phyloP scores from a whole-genome alignment of 2,329 filamentous ascomycete species.

The Stagonosporopsis chrysanthemi region DNA sequence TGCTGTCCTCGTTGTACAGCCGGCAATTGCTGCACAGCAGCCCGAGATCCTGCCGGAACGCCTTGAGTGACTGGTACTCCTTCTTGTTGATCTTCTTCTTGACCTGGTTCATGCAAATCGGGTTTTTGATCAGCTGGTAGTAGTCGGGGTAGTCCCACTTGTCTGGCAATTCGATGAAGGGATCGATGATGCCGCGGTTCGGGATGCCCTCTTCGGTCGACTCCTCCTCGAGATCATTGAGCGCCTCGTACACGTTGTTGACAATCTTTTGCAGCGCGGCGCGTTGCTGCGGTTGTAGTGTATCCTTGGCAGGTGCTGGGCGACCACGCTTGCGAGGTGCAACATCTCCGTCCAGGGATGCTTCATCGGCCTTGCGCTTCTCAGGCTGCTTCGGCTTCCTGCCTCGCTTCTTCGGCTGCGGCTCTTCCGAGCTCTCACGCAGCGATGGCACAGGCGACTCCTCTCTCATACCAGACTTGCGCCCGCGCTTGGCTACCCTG shows the following conservation, averaged over 20 bases:
- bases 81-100: slow-evolving; percentile 95
- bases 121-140: slow-evolving; percentile 88
- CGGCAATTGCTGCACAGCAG: slow-evolving; percentile 89
- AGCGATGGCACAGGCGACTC: slow-evolving; percentile 77
- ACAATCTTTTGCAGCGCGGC: slow-evolving; percentile 81
- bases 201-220: slow-evolving; percentile 64
- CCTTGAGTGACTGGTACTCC: slow-evolving; percentile 82
- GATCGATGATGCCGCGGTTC: slow-evolving; percentile 86
- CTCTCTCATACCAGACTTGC: slow-evolving; percentile 66
- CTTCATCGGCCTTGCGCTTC: slow-evolving; percentile 86
- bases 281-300: slow-evolving; percentile 73
- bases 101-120: slow-evolving; percentile 96
- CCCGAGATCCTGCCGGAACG: slow-evolving; percentile 82
- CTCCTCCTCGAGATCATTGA: slow-evolving; percentile 86
- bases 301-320: slow-evolving; percentile 69
- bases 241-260: slow-evolving; percentile 75
- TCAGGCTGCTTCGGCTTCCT: slow-evolving; percentile 75
- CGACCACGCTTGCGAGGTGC: slow-evolving; percentile 71
- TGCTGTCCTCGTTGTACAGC: slow-evolving; percentile 96
- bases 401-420: slow-evolving; percentile 77
- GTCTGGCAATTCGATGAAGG: slow-evolving; percentile 89
- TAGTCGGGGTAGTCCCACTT: slow-evolving; percentile 94
- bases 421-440: slow-evolving; percentile 82
- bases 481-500: slow-evolving; percentile 77
- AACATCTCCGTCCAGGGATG: slow-evolving; percentile 70